Conservation (phyloP, 805 yeast genomes). For the Saccharomycopsis javanensis region DNA sequence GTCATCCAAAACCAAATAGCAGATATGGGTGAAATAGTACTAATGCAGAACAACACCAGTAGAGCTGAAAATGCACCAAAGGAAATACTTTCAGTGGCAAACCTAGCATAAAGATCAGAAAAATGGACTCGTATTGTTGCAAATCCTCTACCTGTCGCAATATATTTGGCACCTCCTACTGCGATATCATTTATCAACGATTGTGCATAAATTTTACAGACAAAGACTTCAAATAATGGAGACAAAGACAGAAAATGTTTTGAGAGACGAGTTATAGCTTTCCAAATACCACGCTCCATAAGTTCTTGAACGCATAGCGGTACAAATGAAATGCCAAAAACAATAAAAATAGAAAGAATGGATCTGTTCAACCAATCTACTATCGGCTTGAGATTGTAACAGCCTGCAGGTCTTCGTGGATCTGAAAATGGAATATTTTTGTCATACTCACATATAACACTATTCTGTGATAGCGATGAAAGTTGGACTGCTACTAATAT, state of each 20-base stretch:
- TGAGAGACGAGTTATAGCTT: conserved; percentile 50
- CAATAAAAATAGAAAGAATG: conserved; percentile 62
- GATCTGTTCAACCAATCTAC: conserved; percentile 67
- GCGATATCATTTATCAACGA: conserved; percentile 59
- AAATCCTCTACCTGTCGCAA: conserved; percentile 76
- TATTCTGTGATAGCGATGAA: conserved; percentile 52
- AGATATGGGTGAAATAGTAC: conserved; percentile 52
- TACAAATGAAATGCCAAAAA: conserved; percentile 62
- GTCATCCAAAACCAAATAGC: conserved; percentile 58
- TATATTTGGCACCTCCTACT: conserved; percentile 74
- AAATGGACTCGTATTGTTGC: conserved; percentile 67
- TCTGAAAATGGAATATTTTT: conserved; percentile 52
- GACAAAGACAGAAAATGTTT: conserved; percentile 65
- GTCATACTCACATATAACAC: conserved; percentile 53
- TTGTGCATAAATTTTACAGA: conserved; percentile 65
- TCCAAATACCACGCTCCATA: conserved; percentile 66
- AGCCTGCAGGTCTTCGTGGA: conserved; percentile 55
- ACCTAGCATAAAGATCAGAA: conserved; percentile 54
- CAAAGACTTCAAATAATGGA: conserved; percentile 72
- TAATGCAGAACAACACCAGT: conserved; percentile 46
- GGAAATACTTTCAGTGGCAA: conserved; percentile 57
- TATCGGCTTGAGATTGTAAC: conserved; percentile 61
- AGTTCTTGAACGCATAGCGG: conserved; percentile 72
- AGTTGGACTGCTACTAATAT: conserved; percentile 49
- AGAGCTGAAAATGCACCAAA: conserved; percentile 47